phyloP scores from a whole-genome alignment of 805 yeast genomes.

The Yarrowia keelungensis region DNA sequence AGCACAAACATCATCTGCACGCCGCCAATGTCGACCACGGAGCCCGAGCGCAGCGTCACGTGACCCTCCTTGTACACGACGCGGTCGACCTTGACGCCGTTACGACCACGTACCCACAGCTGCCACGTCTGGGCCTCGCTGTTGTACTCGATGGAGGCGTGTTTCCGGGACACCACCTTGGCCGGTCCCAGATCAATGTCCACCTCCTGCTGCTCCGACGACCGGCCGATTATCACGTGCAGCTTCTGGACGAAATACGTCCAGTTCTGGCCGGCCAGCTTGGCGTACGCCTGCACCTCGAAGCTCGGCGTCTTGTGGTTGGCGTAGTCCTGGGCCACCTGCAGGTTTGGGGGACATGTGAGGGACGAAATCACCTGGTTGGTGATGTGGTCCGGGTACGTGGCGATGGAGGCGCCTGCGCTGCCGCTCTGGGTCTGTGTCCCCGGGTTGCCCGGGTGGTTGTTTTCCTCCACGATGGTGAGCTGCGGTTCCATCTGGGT shows the following conservation, averaged over 20 bases:
- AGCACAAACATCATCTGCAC: constrained; percentile 98
- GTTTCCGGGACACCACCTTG: constrained; percentile 92
- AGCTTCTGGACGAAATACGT: constrained; percentile 88
- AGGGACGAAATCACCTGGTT: constrained; percentile 77
- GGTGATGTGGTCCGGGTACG: constrained; percentile 58
- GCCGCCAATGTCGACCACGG: constrained; percentile 91
- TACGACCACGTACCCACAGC: constrained; percentile 80
- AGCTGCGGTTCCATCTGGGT: constrained; percentile 25
- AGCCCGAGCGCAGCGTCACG: constrained; percentile 75
- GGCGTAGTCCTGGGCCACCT: constrained; percentile 73
- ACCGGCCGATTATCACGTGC: constrained; percentile 81
- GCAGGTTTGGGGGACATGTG: constrained; percentile 76
- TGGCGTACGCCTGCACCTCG: constrained; percentile 95
- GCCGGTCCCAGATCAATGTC: constrained; percentile 97
- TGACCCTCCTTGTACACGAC: constrained; percentile 54
- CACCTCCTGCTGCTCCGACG: constrained; percentile 49
- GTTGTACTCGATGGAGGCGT: constrained; percentile 84
- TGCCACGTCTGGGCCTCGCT: constrained; percentile 83
- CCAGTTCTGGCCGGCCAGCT: constrained; percentile 92
- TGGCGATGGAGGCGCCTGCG: background rate
- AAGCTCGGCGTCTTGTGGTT: constrained; percentile 64
- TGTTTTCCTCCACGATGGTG: constrained; percentile 16
- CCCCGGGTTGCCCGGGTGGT: background rate
- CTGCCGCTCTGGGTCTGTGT: background rate
- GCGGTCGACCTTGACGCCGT: constrained; percentile 91